Conservation (phyloP, 2,329 filamentous ascomycete genomes). For the Diplodia intermedia region DNA sequence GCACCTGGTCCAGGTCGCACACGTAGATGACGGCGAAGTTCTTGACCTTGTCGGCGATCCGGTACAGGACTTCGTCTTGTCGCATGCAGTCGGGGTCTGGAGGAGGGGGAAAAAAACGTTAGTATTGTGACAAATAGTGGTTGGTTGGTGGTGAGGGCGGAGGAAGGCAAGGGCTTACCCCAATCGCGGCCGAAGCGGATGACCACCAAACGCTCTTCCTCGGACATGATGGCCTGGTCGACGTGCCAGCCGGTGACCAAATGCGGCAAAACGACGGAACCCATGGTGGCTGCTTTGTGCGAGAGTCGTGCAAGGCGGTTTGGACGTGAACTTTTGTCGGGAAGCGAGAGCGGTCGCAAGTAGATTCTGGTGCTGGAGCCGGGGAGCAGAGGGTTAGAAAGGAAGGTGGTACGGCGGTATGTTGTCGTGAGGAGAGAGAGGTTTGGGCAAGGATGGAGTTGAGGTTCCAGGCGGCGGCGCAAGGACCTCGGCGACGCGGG, state of each 20-base stretch:
- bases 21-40: slow-evolving; percentile 88
- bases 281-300: slow-evolving; percentile 55
- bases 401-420: background rate
- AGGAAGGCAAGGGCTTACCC: background rate
- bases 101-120: too few species aligned
- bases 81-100: slow-evolving; percentile 77
- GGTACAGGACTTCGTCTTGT: slow-evolving; percentile 93
- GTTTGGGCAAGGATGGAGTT: slow-evolving; percentile 17
- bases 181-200: slow-evolving; percentile 88
- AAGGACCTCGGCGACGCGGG: slow-evolving; percentile 5
- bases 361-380: background rate
- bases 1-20: slow-evolving; percentile 77
- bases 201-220: slow-evolving; percentile 91
- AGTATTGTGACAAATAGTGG: too few species aligned
- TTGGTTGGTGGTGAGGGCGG: slow-evolving; percentile 46
- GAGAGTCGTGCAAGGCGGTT: background rate
- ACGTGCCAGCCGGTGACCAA: slow-evolving; percentile 93
- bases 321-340: background rate
- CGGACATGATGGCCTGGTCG: slow-evolving; percentile 83
- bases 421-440: background rate
- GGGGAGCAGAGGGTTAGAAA: background rate
- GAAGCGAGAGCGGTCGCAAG: background rate
- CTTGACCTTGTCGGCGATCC: slow-evolving; percentile 90
- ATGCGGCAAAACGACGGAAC: slow-evolving; percentile 88
- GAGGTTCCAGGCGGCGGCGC: slow-evolving; percentile 5